Evolutionary conservation across 495 filamentous ascomycete genomes (phyloP).

Genomic region (Eremomyces bilateralis): DNA sequence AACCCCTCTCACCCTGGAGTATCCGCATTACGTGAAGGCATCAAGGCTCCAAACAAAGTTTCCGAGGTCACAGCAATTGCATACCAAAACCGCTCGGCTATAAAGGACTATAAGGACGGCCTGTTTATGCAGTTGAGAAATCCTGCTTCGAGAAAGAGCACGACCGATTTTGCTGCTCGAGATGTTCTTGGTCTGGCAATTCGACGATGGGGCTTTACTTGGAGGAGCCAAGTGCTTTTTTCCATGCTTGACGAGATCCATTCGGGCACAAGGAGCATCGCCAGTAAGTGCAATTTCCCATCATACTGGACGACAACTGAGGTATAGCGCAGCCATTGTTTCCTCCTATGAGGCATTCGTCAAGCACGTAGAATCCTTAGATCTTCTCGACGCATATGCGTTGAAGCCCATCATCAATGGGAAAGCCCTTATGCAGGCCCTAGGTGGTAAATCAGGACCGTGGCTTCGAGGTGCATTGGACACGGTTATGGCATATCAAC

Average conservation of each 20-base stretch:
- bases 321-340: conserved; percentile 17
- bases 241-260: conserved; percentile 40
- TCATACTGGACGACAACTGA: conserved; percentile 4
- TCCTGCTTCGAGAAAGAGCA: conserved; percentile 6
- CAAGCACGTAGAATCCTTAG: conserved; percentile 25
- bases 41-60: conserved; percentile 56
- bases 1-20: conserved; percentile 28
- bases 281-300: conserved; percentile 8
- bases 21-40: conserved; percentile 47
- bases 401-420: conserved; percentile 28
- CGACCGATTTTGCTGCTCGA: conserved; percentile 18
- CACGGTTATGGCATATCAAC: conserved; percentile 61
- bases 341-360: conserved; percentile 31
- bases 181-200: conserved; percentile 53
- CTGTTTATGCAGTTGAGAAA: conserved; percentile 15
- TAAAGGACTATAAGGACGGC: conserved; percentile 34
- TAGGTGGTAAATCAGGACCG: conserved; percentile 41
- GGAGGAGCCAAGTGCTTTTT: conserved; percentile 54
- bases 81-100: conserved; percentile 32
- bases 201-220: conserved; percentile 48
- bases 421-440: conserved; percentile 32
- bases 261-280: conserved; percentile 5
- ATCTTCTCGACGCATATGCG: conserved; percentile 22
- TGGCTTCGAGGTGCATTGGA: conserved; percentile 63
- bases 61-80: conserved; percentile 41